Evolutionary conservation across 805 yeast genomes (phyloP).

Genomic region (Barnettozyma sp.): DNA sequence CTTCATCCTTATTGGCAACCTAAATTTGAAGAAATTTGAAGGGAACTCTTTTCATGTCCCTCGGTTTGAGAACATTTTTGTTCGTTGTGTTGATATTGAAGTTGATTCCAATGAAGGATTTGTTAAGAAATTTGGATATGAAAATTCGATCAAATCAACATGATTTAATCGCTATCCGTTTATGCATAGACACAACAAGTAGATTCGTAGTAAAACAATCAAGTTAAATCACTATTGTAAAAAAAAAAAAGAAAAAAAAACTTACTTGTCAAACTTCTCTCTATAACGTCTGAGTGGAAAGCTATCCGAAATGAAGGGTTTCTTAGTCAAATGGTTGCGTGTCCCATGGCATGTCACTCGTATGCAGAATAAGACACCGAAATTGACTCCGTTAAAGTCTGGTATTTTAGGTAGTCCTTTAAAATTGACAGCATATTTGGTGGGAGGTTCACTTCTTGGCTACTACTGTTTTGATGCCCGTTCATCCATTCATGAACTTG

Average conservation of each 20-base stretch:
- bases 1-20: slow-evolving; percentile 13
- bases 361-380: background rate
- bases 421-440: slow-evolving; percentile 21
- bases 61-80: slow-evolving; percentile 3
- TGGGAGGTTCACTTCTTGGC: slow-evolving; percentile 35
- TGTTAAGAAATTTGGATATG: background rate
- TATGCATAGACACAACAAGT: too few species aligned
- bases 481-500: slow-evolving; percentile 75
- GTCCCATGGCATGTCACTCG: slow-evolving; percentile 2
- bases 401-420: slow-evolving; percentile 13
- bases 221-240: too few species aligned
- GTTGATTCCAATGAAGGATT: slow-evolving; percentile 3
- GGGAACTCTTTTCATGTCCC: slow-evolving; percentile 1
- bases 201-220: too few species aligned
- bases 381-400: slow-evolving; percentile 9
- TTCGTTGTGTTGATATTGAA: slow-evolving; percentile 10
- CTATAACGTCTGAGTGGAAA: too few species aligned
- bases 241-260: too few species aligned
- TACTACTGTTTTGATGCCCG: slow-evolving; percentile 67
- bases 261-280: too few species aligned
- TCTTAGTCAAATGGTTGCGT: background rate
- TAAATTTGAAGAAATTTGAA: slow-evolving; percentile 7
- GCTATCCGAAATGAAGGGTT: slow-evolving; percentile 1
- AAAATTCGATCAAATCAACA: too few species aligned
- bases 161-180: background rate